Percentiles rank a stretch among this genome's conserved stretches.
Evolutionary conservation across 1,284 basidiomycete species (phyloP).

Genomic region (Volvariella surrecta): DNA sequence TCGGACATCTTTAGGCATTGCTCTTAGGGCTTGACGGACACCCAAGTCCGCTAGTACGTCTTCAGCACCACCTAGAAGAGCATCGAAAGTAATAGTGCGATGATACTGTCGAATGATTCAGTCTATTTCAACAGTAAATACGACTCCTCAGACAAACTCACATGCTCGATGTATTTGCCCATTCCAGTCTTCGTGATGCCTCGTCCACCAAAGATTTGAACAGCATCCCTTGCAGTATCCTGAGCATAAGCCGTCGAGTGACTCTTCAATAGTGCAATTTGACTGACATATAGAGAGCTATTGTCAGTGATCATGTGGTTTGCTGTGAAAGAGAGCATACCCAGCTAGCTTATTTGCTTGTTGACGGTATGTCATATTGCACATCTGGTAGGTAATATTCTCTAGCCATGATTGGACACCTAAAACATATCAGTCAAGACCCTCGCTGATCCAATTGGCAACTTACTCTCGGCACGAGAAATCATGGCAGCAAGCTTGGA

Average conservation of each 20-base stretch:
- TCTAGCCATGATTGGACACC: conserved; percentile 83
- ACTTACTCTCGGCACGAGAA: conserved; percentile 45
- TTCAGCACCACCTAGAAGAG: conserved; percentile 54
- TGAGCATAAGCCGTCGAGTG: conserved; percentile 51
- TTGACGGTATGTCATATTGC: conserved; percentile 49
- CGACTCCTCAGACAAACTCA: conserved; percentile 21
- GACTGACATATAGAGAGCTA: conserved; percentile 26
- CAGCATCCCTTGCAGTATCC: conserved; percentile 62
- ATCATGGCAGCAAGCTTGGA: conserved; percentile 85
- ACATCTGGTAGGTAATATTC: conserved; percentile 84
- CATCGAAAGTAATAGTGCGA: conserved; percentile 40
- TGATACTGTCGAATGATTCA: conserved; percentile 27
- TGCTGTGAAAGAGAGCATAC: conserved; percentile 18
- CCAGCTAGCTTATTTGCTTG: conserved; percentile 42
- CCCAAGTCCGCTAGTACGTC: conserved; percentile 59
- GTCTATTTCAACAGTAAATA: not conserved
- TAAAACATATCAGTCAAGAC: conserved; percentile 29
- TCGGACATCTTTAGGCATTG: conserved; percentile 49
- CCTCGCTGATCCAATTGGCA: not conserved
- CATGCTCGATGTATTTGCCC: conserved; percentile 57
- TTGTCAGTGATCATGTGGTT: too few species aligned
- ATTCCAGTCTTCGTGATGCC: conserved; percentile 62
- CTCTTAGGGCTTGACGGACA: conserved; percentile 55
- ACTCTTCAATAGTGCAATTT: conserved; percentile 66
- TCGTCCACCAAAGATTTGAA: conserved; percentile 61